Percentiles rank a stretch among this genome's conserved stretches.
Evolutionary conservation across 225 moss, liverwort and hornwort species (phyloP).

Genomic region (Ulota crispa): DNA sequence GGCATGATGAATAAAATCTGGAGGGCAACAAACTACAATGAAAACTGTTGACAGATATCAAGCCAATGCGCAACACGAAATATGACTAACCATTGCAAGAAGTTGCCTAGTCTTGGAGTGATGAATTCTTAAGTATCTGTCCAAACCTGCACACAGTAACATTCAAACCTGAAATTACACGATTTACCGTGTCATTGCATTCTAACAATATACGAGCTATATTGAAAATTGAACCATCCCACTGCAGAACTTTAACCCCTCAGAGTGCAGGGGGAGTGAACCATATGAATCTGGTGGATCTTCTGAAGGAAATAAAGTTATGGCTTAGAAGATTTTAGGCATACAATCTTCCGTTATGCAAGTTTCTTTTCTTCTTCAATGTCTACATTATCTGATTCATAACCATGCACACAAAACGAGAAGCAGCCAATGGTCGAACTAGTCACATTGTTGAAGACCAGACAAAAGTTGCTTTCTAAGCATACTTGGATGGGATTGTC

Average conservation of each 20-base stretch:
- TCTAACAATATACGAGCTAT: background rate
- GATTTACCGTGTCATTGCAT: background rate
- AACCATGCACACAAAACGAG: no score
- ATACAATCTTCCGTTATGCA: no score
- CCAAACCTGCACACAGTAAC: constrained; percentile 60
- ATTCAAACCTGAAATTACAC: background rate
- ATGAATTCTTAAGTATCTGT: constrained; percentile 87
- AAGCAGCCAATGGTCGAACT: no score
- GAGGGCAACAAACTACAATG: background rate
- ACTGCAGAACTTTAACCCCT: background rate
- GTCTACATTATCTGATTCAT: no score
- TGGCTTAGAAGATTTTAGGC: no score
- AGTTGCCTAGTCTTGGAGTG: constrained; percentile 78
- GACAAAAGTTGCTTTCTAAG: no score
- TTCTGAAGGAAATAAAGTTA: no score
- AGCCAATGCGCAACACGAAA: background rate
- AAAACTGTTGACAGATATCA: background rate
- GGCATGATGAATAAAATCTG: background rate
- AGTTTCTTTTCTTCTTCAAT: no score
- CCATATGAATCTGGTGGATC: no score
- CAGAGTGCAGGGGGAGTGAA: no score
- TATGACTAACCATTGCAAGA: constrained; percentile 66
- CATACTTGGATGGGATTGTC: no score
- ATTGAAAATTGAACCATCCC: background rate
- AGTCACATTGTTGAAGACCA: no score